Evolutionary conservation across 805 yeast genomes (phyloP).

Genomic region (Candida coquimbonensis): DNA sequence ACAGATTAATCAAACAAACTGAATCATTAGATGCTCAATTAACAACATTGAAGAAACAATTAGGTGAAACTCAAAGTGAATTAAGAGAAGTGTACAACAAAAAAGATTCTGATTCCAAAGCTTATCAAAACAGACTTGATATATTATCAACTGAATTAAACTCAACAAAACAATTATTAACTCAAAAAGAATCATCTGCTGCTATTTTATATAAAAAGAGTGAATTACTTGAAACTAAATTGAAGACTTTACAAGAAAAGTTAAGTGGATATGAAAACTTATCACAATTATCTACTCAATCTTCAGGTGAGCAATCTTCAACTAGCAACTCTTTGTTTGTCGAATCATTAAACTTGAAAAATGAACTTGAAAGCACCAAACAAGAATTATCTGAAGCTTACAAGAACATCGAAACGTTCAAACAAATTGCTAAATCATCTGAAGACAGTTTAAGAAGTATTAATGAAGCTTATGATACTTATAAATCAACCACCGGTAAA

Average conservation of each 20-base stretch:
- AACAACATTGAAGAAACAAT: slow-evolving; percentile 35
- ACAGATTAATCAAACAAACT: slow-evolving; percentile 41
- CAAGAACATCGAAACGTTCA: slow-evolving; percentile 52
- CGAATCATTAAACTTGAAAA: slow-evolving; percentile 26
- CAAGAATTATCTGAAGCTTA: slow-evolving; percentile 52
- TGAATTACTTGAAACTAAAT: slow-evolving; percentile 25
- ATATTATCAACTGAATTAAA: slow-evolving; percentile 40
- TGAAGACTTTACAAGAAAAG: slow-evolving; percentile 24
- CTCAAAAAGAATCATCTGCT: slow-evolving; percentile 32
- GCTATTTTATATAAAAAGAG: slow-evolving; percentile 35
- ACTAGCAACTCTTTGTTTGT: slow-evolving; percentile 17
- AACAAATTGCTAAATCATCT: slow-evolving; percentile 55
- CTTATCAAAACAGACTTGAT: slow-evolving; percentile 56
- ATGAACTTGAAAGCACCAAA: slow-evolving; percentile 40
- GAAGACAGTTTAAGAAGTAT: slow-evolving; percentile 57
- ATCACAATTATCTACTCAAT: slow-evolving; percentile 7
- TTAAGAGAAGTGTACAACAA: slow-evolving; percentile 43
- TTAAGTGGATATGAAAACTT: slow-evolving; percentile 25
- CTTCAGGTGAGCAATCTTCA: slow-evolving; percentile 9
- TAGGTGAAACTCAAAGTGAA: slow-evolving; percentile 44
- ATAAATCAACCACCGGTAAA: slow-evolving; percentile 23
- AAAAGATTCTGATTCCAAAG: slow-evolving; percentile 49
- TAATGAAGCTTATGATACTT: slow-evolving; percentile 46
- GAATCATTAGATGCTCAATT: slow-evolving; percentile 43
- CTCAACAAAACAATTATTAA: slow-evolving; percentile 34